Percentiles rank a stretch among this genome's conserved stretches.
phyloP scores from a whole-genome alignment of 371 early-diverging fungal genomes.

The Capniomyces stellatus region DNA sequence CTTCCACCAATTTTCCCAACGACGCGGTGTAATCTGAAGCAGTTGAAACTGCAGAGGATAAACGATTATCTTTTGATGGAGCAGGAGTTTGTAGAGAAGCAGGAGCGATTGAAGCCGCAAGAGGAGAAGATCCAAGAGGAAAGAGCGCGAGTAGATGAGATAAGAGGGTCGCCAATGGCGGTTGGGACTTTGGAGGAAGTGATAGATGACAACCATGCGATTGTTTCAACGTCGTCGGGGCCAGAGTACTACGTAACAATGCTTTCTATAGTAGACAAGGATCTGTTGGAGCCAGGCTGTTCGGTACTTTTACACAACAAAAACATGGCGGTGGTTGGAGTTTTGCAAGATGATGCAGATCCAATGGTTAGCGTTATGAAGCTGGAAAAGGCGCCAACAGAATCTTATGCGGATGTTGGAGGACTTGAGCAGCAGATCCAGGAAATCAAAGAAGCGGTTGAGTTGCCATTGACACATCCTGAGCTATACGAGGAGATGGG shows the following conservation, averaged over 20 bases:
- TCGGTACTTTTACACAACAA: slow-evolving; percentile 97
- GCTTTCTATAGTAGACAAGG: slow-evolving; percentile 98
- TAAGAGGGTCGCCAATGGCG: slow-evolving; percentile 98
- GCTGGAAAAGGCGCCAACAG: slow-evolving; percentile 98
- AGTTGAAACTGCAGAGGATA: slow-evolving; percentile 89
- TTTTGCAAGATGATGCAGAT: slow-evolving; percentile 92
- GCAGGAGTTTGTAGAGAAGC: slow-evolving; percentile 96
- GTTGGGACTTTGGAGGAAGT: slow-evolving; percentile 99
- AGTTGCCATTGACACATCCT: slow-evolving; percentile 98
- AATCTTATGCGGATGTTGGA: slow-evolving; percentile 99
- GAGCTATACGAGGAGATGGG: slow-evolving; percentile 99
- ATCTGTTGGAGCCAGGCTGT: slow-evolving; percentile 96
- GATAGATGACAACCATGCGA: slow-evolving; percentile 99
- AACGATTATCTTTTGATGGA: slow-evolving; percentile 95
- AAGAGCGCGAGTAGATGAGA: slow-evolving; percentile 88
- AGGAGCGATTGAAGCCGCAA: slow-evolving; percentile 88
- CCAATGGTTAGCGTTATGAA: slow-evolving; percentile 99
- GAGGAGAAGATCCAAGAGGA: slow-evolving; percentile 70
- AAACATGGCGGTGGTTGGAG: slow-evolving; percentile 88
- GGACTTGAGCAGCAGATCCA: slow-evolving; percentile 98
- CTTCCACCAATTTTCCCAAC: slow-evolving; percentile 91
- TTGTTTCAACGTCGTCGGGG: slow-evolving; percentile 89
- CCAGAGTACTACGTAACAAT: slow-evolving; percentile 98
- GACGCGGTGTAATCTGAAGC: slow-evolving; percentile 90
- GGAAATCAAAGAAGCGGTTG: slow-evolving; percentile 99